phyloP scores from a whole-genome alignment of 2,329 filamentous ascomycete species.

The Tympanopsis confertula region DNA sequence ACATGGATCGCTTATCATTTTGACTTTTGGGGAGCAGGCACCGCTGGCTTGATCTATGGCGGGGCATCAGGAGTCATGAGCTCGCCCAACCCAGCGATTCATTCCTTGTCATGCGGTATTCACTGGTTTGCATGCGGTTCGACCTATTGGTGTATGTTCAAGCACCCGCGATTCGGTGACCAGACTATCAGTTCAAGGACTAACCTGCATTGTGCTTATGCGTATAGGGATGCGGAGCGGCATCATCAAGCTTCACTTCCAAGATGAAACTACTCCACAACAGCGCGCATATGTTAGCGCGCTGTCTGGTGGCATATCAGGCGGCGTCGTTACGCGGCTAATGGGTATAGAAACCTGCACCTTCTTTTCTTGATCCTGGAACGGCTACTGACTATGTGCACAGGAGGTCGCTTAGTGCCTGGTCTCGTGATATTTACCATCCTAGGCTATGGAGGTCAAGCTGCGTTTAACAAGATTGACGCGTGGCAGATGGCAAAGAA shows the following conservation, averaged over 20 bases:
- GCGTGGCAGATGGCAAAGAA: slow-evolving; percentile 1
- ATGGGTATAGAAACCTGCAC: not conserved
- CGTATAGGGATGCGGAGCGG: not conserved
- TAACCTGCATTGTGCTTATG: too few relatives aligned
- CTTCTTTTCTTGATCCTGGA: not conserved
- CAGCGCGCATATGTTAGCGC: not conserved
- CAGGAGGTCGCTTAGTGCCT: not conserved
- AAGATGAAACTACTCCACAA: not conserved
- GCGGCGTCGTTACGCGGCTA: not conserved
- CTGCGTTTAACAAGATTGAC: not conserved
- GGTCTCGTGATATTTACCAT: not conserved
- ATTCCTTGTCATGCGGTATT: slow-evolving; percentile 1
- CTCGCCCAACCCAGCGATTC: not conserved
- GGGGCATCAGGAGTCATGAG: not conserved
- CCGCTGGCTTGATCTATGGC: not conserved
- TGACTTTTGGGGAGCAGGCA: not conserved
- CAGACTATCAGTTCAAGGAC: too few relatives aligned
- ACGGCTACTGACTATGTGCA: not conserved
- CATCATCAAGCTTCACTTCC: not conserved
- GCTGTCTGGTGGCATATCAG: not conserved
- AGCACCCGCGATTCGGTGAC: too few relatives aligned
- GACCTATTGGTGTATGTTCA: not conserved
- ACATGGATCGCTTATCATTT: too few relatives aligned
- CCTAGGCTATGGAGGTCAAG: not conserved
- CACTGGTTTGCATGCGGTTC: slow-evolving; percentile 1